These are phyloP conservation scores for Hypoxylon perforatum DNA, from an alignment of 495 filamentous ascomycete species.

Conservation along the genomic window DNA sequence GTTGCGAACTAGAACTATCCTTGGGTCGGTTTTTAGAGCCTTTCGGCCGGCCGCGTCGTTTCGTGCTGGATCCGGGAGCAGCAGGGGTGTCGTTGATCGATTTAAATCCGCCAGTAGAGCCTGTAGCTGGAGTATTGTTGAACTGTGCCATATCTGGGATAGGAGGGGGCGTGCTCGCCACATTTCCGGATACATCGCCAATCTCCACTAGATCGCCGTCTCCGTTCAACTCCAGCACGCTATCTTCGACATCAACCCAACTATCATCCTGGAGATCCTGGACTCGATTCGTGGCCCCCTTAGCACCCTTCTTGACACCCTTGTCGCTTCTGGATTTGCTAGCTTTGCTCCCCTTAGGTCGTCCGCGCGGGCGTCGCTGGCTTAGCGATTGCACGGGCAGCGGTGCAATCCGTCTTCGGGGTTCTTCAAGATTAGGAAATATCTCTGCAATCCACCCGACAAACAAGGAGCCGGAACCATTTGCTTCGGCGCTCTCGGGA, in stretches of 20 bases:
- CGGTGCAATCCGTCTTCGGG: slow-evolving; percentile 26
- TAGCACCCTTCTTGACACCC: slow-evolving; percentile 59
- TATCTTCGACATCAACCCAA: slow-evolving; percentile 49
- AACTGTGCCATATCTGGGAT: slow-evolving; percentile 25
- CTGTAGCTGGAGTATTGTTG: slow-evolving; percentile 35
- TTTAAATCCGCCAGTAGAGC: slow-evolving; percentile 43
- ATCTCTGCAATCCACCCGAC: slow-evolving; percentile 69
- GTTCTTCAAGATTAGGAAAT: slow-evolving; percentile 57
- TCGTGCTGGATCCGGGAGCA: slow-evolving; percentile 39
- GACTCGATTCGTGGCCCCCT: slow-evolving; percentile 30
- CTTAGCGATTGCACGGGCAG: slow-evolving; percentile 41
- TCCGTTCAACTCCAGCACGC: slow-evolving; percentile 39
- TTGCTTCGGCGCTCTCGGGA: slow-evolving; percentile 63
- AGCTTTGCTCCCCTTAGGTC: slow-evolving; percentile 64
- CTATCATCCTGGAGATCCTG: slow-evolving; percentile 47
- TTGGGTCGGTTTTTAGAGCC: slow-evolving; percentile 63
- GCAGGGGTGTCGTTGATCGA: slow-evolving; percentile 41
- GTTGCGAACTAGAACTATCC: slow-evolving; percentile 27
- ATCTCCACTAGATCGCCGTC: slow-evolving; percentile 40
- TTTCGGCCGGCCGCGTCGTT: slow-evolving; percentile 53
- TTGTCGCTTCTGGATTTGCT: slow-evolving; percentile 62
- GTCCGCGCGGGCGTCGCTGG: slow-evolving; percentile 55
- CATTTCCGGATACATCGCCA: slow-evolving; percentile 33
- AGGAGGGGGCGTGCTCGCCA: slow-evolving; percentile 36
- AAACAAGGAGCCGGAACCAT: slow-evolving; percentile 65